Evolutionary conservation across 106 monocot genomes (phyloP).

Genomic region (Dioscorea alata): DNA sequence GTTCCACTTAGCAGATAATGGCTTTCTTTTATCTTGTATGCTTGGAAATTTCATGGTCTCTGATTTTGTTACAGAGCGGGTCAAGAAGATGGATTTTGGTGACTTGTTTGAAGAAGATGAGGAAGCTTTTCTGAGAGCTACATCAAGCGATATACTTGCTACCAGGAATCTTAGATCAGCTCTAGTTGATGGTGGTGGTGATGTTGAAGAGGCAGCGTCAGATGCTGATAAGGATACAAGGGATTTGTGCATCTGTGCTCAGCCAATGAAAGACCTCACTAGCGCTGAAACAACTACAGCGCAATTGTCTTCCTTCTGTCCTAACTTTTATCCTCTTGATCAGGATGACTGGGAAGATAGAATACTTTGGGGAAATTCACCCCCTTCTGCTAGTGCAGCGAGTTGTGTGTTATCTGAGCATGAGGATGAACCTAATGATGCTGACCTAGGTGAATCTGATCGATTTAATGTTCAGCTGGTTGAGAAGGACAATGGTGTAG

Average conservation of each 20-base stretch:
- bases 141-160: constrained; percentile 25
- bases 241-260: constrained; percentile 49
- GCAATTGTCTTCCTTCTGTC: constrained; percentile 32
- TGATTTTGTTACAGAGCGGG: constrained; percentile 26
- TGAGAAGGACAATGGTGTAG: constrained; percentile 12
- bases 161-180: constrained; percentile 14
- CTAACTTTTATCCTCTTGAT: constrained; percentile 86
- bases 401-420: constrained; percentile 50
- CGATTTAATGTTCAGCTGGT: constrained; percentile 5
- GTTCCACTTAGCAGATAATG: no score
- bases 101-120: constrained; percentile 86
- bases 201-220: constrained; percentile 19
- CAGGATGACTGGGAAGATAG: constrained; percentile 88
- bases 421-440: constrained; percentile 32
- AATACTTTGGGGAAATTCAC: constrained; percentile 96
- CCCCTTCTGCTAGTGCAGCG: constrained; percentile 23
- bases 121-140: constrained; percentile 46
- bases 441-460: constrained; percentile 12
- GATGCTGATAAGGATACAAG: constrained; percentile 21
- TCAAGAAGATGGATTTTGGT: constrained; percentile 36
- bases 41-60: no score
- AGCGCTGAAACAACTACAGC: constrained; percentile 13
- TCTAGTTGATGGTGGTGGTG: constrained; percentile 31
- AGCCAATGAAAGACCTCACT: constrained; percentile 74
- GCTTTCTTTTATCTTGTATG: no score